Base-by-base conservation (phyloP, 192 early-diverging fungal species). In the Rhizoclosmatium sp. region DNA sequence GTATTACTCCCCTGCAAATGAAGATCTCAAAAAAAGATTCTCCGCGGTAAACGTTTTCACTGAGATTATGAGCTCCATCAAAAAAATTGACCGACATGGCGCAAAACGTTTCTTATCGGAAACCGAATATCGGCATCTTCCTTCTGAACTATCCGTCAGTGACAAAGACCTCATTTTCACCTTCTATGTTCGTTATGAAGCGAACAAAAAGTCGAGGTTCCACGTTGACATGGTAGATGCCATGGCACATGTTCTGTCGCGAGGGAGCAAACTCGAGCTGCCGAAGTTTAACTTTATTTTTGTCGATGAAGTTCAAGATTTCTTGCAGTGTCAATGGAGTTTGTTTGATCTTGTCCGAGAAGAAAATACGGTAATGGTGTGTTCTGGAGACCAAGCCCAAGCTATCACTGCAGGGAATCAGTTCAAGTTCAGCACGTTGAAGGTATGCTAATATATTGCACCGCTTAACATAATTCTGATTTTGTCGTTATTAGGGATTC, bases 271-370 rank as follows among this genome's bases (percentile, higher is more conserved):
- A 10, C 10, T 21, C 7, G 21, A 65, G 21, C 23, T 41, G 0
- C 41, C 41, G 5, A 10, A 0, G 62, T 21, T 16, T 0, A 1
- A 65, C 62, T 10, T 65, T 41, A 65, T 65, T 41, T 65, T 65
- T 21, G 21, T 65, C 23, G 62, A 65, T 21, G 62, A 65, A 42
- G 62, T 65, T 10, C 62, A 65, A 65, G 62, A 65, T 65, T 21
- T 65, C 0, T 16, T 65, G 23, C 62, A 5, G 5, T 65, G 62
- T 41, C 1, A 65, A 21, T 21, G 5, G 7, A 16, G 7, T 21
- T 41, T 65, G 41, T 65, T 65, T 41, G 23, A 65, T 41, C 7
- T 16, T 41, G 7, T 65, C 1, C 5, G 41, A 42, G 23, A 65
- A 0, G 1, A 65, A 65, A 42, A 65, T 41, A 65, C 62, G 0